A percentile compares a stretch with the other conserved stretches of the same genome.
Conservation (phyloP, 352 stramenopile genomes). For the Thalassiosira sp. region DNA sequence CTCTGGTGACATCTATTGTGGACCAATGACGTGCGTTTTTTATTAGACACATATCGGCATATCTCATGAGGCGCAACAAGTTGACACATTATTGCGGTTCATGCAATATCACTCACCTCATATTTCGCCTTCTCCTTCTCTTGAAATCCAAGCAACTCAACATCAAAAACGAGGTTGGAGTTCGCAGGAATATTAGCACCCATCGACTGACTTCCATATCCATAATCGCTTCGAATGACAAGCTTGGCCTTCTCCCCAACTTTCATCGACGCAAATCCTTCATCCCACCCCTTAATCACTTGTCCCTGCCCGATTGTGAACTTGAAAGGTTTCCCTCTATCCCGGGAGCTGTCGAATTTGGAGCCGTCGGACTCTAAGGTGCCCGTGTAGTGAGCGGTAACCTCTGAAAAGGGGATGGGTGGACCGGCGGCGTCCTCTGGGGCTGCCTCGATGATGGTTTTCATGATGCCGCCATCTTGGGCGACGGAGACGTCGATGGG, state of each 20-base stretch:
- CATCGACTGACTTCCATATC: conserved; percentile 89
- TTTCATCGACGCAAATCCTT: conserved; percentile 90
- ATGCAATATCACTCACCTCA: conserved; percentile 68
- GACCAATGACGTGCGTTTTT: no score
- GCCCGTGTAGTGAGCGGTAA: conserved; percentile 96
- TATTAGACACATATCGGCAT: no score
- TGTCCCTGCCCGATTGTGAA: conserved; percentile 91
- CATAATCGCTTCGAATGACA: conserved; percentile 90
- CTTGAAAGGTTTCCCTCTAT: conserved; percentile 90
- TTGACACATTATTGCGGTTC: no score
- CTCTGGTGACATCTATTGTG: conserved; percentile 53
- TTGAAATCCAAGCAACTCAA: conserved; percentile 92
- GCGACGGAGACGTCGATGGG: conserved; percentile 72
- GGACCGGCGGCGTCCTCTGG: conserved; percentile 59
- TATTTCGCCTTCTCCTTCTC: conserved; percentile 94
- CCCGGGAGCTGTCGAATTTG: conserved; percentile 93
- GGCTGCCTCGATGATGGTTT: conserved; percentile 75
- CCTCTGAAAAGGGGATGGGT: conserved; percentile 83
- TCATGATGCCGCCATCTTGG: conserved; percentile 81
- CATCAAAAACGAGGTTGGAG: conserved; percentile 93
- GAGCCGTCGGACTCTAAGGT: conserved; percentile 90
- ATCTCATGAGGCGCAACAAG: no score
- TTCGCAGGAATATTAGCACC: conserved; percentile 94
- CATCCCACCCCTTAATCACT: conserved; percentile 89
- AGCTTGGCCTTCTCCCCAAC: conserved; percentile 93